Percentiles rank a stretch among this genome's conserved stretches.
Evolutionary conservation across 495 filamentous ascomycete genomes (phyloP).

Genomic region (Penicillium argentinense): DNA sequence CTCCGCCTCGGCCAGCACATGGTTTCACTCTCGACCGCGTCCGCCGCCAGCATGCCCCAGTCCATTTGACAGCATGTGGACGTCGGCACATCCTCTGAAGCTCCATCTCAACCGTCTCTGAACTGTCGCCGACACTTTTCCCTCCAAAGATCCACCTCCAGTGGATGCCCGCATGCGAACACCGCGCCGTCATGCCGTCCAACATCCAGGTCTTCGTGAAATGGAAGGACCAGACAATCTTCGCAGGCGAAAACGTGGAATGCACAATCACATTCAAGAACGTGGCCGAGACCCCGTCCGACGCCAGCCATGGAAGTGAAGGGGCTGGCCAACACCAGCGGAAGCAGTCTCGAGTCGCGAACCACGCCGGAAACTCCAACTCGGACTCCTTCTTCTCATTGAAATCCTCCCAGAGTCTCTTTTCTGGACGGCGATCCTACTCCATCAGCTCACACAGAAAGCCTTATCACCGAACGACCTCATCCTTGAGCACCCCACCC

Average conservation of each 20-base stretch:
- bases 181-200: slow-evolving; percentile 45
- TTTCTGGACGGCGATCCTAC: slow-evolving; percentile 41
- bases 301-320: slow-evolving; percentile 33
- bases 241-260: slow-evolving; percentile 90
- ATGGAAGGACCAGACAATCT: slow-evolving; percentile 88
- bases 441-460: slow-evolving; percentile 35
- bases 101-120: slow-evolving; percentile 5
- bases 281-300: slow-evolving; percentile 51
- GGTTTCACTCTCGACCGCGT: slow-evolving; percentile 9
- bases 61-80: slow-evolving; percentile 30
- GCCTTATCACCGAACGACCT: slow-evolving; percentile 40
- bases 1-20: slow-evolving; percentile 16
- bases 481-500: slow-evolving; percentile 47
- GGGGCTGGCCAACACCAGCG: slow-evolving; percentile 38
- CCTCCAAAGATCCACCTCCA: slow-evolving; percentile 4
- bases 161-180: slow-evolving; percentile 35
- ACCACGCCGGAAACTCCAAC: slow-evolving; percentile 35
- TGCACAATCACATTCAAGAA: slow-evolving; percentile 97
- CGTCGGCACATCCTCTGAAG: slow-evolving; percentile 16
- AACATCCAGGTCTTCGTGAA: slow-evolving; percentile 92
- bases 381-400: slow-evolving; percentile 45
- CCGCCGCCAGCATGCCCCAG: slow-evolving; percentile 20
- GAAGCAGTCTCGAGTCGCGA: slow-evolving; percentile 45
- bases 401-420: slow-evolving; percentile 41
- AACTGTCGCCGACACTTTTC: slow-evolving; percentile 9